These are phyloP conservation scores for Talaromyces sp. DNA, from an alignment of 2,329 filamentous ascomycete genomes.

Conservation along the genomic window DNA sequence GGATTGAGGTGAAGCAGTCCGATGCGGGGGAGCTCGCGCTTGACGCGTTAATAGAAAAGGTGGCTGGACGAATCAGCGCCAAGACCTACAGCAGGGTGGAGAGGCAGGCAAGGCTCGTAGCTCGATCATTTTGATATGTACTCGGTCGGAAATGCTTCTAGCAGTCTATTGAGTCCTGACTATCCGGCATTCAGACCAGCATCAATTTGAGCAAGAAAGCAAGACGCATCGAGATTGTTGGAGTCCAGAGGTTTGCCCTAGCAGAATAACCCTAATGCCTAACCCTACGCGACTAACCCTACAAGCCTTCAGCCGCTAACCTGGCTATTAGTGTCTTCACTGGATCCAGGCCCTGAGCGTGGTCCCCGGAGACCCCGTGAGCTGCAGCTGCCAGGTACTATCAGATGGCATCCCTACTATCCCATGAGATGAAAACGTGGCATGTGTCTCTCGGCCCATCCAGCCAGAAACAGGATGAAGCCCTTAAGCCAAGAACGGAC, in stretches of 20 bases:
- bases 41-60: constrained; percentile 11
- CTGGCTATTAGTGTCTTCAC: background rate
- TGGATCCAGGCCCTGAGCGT: background rate
- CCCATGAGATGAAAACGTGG: background rate
- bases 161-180: background rate
- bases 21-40: constrained; percentile 12
- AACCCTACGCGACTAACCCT: background rate
- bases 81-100: background rate
- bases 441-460: background rate
- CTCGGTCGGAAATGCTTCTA: background rate
- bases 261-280: background rate
- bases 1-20: background rate
- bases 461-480: background rate
- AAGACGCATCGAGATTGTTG: background rate
- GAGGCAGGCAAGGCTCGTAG: background rate
- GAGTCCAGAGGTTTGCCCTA: background rate
- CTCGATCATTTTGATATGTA: background rate
- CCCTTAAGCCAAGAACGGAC: background rate
- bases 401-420: background rate
- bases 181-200: background rate
- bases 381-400: background rate
- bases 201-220: background rate
- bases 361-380: background rate
- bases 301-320: background rate
- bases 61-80: constrained; percentile 10